phyloP scores from a whole-genome alignment of 805 yeast species.

The Tetrapisispora arboricola region DNA sequence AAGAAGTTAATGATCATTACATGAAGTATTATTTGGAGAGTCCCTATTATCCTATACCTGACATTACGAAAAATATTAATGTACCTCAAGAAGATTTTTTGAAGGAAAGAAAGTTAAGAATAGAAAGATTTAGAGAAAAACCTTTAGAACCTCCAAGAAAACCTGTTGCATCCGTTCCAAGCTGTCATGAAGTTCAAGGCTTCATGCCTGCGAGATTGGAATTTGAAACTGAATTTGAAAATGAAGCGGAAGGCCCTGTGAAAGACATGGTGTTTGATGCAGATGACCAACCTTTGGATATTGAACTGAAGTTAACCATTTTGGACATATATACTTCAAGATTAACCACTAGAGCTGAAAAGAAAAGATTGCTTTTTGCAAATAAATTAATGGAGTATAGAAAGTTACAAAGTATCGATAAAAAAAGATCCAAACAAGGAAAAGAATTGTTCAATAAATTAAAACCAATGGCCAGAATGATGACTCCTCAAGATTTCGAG shows the following conservation, averaged over 20 bases:
- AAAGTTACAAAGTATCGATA: constrained; percentile 69
- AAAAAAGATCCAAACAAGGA: constrained; percentile 80
- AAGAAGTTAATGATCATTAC: constrained; percentile 85
- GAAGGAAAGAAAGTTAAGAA: constrained; percentile 52
- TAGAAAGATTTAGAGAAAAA: constrained; percentile 60
- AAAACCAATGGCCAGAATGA: constrained; percentile 70
- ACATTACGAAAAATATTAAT: constrained; percentile 60
- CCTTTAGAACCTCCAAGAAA: constrained; percentile 82
- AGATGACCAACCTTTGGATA: constrained; percentile 80
- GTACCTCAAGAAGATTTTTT: constrained; percentile 63
- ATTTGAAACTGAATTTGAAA: constrained; percentile 92
- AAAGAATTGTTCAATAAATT: constrained; percentile 67
- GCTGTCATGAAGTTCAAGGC: constrained; percentile 95
- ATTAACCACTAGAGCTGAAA: constrained; percentile 83
- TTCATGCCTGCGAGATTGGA: constrained; percentile 98
- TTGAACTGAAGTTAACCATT: constrained; percentile 79
- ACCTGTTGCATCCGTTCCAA: constrained; percentile 85
- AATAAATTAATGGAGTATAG: constrained; percentile 79
- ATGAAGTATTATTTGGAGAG: constrained; percentile 58
- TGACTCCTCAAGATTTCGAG: constrained; percentile 74
- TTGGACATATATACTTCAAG: constrained; percentile 84
- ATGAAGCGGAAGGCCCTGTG: constrained; percentile 89
- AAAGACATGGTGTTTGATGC: constrained; percentile 95
- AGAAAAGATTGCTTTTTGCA: constrained; percentile 70
- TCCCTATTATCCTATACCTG: constrained; percentile 78